Evolutionary conservation across 1,284 basidiomycete genomes (phyloP).

Genomic region (Testicularia cyperi): DNA sequence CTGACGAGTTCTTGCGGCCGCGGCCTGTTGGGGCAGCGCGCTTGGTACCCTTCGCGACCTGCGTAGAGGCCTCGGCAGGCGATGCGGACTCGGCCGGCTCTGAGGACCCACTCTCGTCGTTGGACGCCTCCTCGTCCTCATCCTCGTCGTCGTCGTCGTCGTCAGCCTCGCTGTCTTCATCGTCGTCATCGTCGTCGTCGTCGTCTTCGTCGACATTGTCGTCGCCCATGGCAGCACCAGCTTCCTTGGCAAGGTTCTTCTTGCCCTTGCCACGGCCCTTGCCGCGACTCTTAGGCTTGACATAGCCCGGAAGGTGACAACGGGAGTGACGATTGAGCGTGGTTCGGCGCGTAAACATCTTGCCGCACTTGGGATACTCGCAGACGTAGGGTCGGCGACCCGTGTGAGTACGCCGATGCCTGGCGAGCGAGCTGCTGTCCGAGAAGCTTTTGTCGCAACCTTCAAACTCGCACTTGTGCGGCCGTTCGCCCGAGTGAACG

Average conservation of each 20-base stretch:
- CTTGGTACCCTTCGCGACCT: conserved; percentile 28
- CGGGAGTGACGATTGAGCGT: conserved; percentile 58
- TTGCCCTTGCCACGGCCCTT: conserved; percentile 38
- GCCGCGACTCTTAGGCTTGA: conserved; percentile 44
- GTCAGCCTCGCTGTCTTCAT: conserved; percentile 46
- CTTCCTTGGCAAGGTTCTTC: conserved; percentile 22
- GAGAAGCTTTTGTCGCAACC: conserved; percentile 69
- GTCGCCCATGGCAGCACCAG: background rate
- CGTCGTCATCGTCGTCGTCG: conserved; percentile 36
- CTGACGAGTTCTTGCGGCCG: conserved; percentile 26
- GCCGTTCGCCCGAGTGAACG: conserved; percentile 85
- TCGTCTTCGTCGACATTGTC: conserved; percentile 9
- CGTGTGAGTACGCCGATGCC: conserved; percentile 73
- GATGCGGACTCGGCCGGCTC: conserved; percentile 22
- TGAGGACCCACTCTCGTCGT: conserved; percentile 25
- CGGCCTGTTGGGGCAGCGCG: conserved; percentile 24
- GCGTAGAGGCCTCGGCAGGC: conserved; percentile 25
- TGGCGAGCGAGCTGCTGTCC: conserved; percentile 66
- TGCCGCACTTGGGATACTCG: conserved; percentile 53
- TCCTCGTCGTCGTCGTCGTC: conserved; percentile 34
- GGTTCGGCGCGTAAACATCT: conserved; percentile 59
- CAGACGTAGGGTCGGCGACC: conserved; percentile 62
- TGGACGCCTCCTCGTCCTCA: conserved; percentile 8
- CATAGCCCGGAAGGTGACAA: conserved; percentile 50
- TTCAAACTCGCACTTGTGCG: conserved; percentile 69